Evolutionary conservation across 495 filamentous ascomycete species (phyloP).

Genomic region (Tuber magnatum): DNA sequence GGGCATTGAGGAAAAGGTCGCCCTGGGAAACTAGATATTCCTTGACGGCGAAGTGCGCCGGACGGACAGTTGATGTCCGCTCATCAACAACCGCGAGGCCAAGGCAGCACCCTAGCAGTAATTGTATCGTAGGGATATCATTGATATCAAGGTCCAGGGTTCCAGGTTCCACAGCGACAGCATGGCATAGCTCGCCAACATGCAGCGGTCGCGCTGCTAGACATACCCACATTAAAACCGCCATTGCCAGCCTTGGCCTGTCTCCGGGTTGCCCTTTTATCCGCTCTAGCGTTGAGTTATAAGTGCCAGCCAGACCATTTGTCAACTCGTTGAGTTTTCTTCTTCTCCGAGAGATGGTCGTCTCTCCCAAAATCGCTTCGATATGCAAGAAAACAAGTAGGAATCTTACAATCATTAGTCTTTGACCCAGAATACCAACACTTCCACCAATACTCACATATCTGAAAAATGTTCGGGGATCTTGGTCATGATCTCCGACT

Average conservation of each 20-base stretch:
- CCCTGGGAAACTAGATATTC: background rate
- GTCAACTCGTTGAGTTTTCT: background rate
- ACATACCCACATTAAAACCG: background rate
- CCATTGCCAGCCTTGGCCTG: background rate
- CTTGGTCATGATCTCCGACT: background rate
- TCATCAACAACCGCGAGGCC: background rate
- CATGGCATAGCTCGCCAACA: background rate
- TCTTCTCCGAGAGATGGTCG: background rate
- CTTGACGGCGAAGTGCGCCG: background rate
- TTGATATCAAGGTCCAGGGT: background rate
- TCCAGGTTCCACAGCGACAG: background rate
- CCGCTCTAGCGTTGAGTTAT: background rate
- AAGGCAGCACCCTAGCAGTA: background rate
- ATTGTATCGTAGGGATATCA: background rate
- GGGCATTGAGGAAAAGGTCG: background rate
- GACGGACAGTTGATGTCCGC: background rate
- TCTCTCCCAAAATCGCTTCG: background rate
- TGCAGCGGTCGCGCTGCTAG: background rate
- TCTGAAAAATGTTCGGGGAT: background rate
- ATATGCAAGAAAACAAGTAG: slow-evolving; percentile 1
- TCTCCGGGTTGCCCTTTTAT: background rate
- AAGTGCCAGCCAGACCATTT: background rate
- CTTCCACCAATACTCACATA: background rate
- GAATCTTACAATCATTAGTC: background rate
- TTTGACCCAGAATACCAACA: background rate